Evolutionary conservation across 1,284 basidiomycete species (phyloP).

Genomic region (Malassezia dermatis): DNA sequence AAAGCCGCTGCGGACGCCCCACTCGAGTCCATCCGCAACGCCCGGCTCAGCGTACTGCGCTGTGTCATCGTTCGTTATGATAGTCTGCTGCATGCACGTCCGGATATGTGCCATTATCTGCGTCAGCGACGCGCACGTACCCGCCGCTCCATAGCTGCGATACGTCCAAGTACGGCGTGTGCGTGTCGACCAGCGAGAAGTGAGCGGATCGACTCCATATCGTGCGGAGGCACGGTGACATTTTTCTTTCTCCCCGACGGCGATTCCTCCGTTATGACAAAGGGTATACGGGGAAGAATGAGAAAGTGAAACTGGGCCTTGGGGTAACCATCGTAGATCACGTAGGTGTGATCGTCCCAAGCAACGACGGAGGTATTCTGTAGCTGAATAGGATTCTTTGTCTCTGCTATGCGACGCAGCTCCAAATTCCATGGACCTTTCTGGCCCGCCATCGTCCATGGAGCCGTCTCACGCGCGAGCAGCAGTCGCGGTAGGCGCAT

Average conservation of each 20-base stretch:
- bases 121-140: constrained; percentile 10
- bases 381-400: neutral
- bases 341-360: constrained; percentile 55
- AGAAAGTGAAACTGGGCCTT: constrained; percentile 51
- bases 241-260: neutral
- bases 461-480: constrained; percentile 8
- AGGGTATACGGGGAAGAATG: constrained; percentile 8
- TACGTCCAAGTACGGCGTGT: constrained; percentile 20
- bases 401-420: neutral
- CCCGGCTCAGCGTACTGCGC: neutral
- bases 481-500: constrained; percentile 1
- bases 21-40: constrained; percentile 8
- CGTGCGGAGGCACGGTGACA: neutral
- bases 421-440: constrained; percentile 1
- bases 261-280: neutral
- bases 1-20: constrained; percentile 57
- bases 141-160: constrained; percentile 20
- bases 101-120: constrained; percentile 54
- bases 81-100: constrained; percentile 65
- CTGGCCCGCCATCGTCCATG: constrained; percentile 1
- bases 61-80: neutral
- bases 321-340: constrained; percentile 72
- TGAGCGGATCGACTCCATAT: constrained; percentile 21
- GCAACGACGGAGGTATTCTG: constrained; percentile 57
- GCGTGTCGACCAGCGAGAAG: constrained; percentile 32